These are phyloP conservation scores for Fagus crenata DNA, from an alignment of 306 rosid species.

Conservation along the genomic window DNA sequence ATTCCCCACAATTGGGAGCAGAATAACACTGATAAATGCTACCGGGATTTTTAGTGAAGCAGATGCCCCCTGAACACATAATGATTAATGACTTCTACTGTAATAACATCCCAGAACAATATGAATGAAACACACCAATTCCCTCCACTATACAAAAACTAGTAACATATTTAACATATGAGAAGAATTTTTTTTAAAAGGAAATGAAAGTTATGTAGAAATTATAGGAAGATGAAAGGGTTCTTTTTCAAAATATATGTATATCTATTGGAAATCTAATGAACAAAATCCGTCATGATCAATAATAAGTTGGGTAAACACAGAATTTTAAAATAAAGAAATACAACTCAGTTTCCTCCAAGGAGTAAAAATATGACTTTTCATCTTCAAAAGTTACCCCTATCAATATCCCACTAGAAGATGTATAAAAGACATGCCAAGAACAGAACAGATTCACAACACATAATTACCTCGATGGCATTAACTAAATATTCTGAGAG, in stretches of 20 bases:
- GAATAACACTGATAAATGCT: constrained; percentile 69
- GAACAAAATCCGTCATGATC: background rate
- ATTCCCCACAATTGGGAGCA: constrained; percentile 82
- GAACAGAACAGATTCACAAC: constrained; percentile 13
- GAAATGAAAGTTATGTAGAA: background rate
- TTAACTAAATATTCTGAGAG: constrained; percentile 75
- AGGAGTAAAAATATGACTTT: background rate
- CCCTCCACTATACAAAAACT: background rate
- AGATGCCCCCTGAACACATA: constrained; percentile 65
- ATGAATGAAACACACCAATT: background rate
- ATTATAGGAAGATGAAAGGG: background rate
- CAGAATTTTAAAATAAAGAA: background rate
- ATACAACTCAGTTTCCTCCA: background rate
- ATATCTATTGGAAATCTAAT: background rate
- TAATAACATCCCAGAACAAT: background rate
- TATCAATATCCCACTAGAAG: background rate
- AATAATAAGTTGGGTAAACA: background rate
- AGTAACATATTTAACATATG: background rate
- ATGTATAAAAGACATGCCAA: background rate
- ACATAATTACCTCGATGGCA: constrained; percentile 62
- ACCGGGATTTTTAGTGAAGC: constrained; percentile 55
- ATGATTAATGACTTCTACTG: background rate
- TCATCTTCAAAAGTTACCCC: background rate
- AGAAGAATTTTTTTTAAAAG: background rate
- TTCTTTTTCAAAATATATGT: background rate